These are phyloP conservation scores for Colletotrichum neosansevieriae DNA, from an alignment of 2,329 filamentous ascomycete genomes.

Conservation along the genomic window DNA sequence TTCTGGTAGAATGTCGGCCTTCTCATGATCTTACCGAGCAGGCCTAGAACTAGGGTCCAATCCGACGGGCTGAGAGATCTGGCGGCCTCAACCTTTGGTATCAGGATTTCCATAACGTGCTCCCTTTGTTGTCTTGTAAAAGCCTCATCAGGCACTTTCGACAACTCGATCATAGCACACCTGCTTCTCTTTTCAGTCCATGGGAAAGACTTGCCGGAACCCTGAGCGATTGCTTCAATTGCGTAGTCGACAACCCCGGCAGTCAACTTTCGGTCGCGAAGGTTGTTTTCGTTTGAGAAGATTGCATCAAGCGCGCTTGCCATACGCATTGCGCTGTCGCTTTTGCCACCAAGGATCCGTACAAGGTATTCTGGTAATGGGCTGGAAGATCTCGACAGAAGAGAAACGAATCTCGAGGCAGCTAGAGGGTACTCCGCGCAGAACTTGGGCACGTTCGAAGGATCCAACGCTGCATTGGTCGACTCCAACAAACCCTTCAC, in stretches of 20 bases:
- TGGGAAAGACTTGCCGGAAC: conserved; percentile 15
- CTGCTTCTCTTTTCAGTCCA: conserved; percentile 30
- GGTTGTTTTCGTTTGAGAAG: conserved; percentile 53
- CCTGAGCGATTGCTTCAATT: conserved; percentile 46
- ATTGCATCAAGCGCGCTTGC: conserved; percentile 48
- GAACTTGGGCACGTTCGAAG: conserved; percentile 20
- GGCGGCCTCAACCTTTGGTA: conserved; percentile 43
- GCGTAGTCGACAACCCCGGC: conserved; percentile 49
- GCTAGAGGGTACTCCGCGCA: conserved; percentile 32
- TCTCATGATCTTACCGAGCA: conserved; percentile 63
- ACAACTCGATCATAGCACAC: conserved; percentile 43
- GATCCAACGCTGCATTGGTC: neutral
- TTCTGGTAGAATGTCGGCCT: conserved; percentile 64
- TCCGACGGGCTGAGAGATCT: conserved; percentile 45
- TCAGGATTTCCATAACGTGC: conserved; percentile 53
- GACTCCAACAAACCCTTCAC: conserved; percentile 15
- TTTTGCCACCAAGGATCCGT: conserved; percentile 16
- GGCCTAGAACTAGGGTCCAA: conserved; percentile 55
- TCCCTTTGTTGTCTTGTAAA: conserved; percentile 59
- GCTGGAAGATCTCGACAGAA: conserved; percentile 24
- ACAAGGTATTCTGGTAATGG: conserved; percentile 32
- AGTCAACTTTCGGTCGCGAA: conserved; percentile 50
- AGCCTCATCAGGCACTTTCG: conserved; percentile 52
- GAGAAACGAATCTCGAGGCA: conserved; percentile 32
- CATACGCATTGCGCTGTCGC: conserved; percentile 25